Evolutionary conservation across 176 grass and related monocot species (phyloP), one percentile per base, ranked within the genome.

Genomic region (Pontederia crassipes): DNA sequence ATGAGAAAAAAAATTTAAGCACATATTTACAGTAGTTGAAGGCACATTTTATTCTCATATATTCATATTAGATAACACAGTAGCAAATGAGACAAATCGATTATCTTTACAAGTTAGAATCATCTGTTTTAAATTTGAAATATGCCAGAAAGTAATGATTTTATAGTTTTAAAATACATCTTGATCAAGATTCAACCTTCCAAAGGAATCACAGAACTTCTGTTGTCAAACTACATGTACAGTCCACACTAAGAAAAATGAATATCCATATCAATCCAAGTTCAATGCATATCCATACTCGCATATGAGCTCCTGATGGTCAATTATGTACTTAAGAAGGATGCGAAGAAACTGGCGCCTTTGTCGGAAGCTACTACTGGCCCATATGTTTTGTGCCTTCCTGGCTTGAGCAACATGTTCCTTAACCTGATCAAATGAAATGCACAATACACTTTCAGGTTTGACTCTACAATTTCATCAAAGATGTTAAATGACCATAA

Each of bases 251-350:
- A 61, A 46, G 12, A 26, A 16, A 54, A 62, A 8, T 49, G 59
- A 61, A 58, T 54, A 68, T 24, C 17, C 12, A 52, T 16, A 18
- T 40, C 18, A 66, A 32, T 61, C 67, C 11, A 48, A 61, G 67
- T 66, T 74, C 17, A 71, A 68, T 28, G 13, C 75, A 57, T 69
- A 26, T 72, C 15, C 82, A 83, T 81, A 98, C 93, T 98, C 79
- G 93, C 93, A 98, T 83, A 98, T 98, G 59, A 92, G 79, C 53
- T 88, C 84, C 65, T 98, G 93, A 81, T 98, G 81, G 68, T 98
- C 87, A 83, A 98, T 86, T 76, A 98, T 98, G 77, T 92, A 98
- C 77, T 98, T 98, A 15, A 98, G 74, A 71, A 98, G 85, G 79
- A 98, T 86, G 26, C 84, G 77, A 52, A 98, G 74, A 62, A 98